Evolutionary conservation across 495 filamentous ascomycete species (phyloP), one percentile per base, ranked within the genome.

Genomic region (Sporormia fimetaria): DNA sequence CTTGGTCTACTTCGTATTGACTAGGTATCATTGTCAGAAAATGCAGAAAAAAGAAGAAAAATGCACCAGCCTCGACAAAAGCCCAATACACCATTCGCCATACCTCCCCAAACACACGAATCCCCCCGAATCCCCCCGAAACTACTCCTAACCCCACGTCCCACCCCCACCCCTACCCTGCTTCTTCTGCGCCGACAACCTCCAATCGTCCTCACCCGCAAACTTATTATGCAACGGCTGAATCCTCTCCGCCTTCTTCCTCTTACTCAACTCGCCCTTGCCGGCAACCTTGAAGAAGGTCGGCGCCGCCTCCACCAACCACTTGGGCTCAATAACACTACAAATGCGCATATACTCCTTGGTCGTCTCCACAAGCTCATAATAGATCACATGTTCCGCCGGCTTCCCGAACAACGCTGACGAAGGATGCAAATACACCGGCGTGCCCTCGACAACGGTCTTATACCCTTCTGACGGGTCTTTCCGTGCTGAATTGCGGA

Each of bases 271-370:
- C 44, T 78, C 73, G 56, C 93, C 85, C 11, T 80, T 92, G 14
- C 83, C 81, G 32, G 90, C 90, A 6, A 98, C 83, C 69, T 94
- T 94, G 73, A 98, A 98, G 72, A 96, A 96, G 0, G 85, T 94
- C 11, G 90, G 90, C 17, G 90, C 90, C 7, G 87, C 88, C 44
- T 93, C 86, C 7, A 95, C 87, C 22, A 81, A 67, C 76, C 76
- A 84, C 46, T 94, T 95, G 1, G 90, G 88, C 57, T 98, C 90
- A 50, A 98, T 95, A 3, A 71, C 71, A 0, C 85, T 92, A 6
- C 83, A 88, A 55, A 70, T 80, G 44, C 94, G 86, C 90, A 98
- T 96, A 62, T 95, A 98, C 63, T 98, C 90, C 64, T 92, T 87
- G 17, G 81, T 87, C 6, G 90, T 98, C 47, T 95, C 71, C 0